These are phyloP conservation scores for Cotoneaster glaucophyllus DNA, from an alignment of 306 rosid genomes.

Conservation along the genomic window DNA sequence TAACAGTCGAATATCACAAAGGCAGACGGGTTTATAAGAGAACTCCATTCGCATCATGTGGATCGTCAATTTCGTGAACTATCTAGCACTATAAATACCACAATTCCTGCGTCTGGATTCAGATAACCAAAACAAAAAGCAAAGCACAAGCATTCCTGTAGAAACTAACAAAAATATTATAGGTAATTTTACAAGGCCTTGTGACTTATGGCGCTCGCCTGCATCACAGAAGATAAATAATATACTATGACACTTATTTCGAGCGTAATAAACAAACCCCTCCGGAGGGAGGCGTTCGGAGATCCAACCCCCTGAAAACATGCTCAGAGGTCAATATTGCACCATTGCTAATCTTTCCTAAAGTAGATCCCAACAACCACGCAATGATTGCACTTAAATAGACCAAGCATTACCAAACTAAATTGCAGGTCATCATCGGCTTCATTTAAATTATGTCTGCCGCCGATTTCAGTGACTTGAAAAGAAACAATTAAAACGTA, in stretches of 20 bases:
- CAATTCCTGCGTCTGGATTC: neutral
- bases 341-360: neutral
- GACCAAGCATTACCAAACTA: neutral
- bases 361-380: neutral
- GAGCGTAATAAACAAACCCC: neutral
- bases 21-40: neutral
- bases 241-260: neutral
- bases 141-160: neutral
- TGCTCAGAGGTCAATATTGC: neutral
- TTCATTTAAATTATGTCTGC: neutral
- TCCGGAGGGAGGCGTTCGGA: neutral
- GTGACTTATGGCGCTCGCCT: neutral
- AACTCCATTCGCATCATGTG: neutral
- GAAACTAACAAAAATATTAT: neutral
- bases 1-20: neutral
- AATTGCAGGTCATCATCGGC: neutral
- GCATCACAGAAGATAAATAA: neutral
- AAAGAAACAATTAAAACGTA: neutral
- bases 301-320: neutral
- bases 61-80: neutral
- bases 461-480: neutral
- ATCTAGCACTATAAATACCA: neutral
- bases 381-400: neutral
- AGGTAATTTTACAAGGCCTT: neutral
- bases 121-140: neutral